phyloP scores from a whole-genome alignment of 2,329 filamentous ascomycete species.

The Nothopassalora personata region DNA sequence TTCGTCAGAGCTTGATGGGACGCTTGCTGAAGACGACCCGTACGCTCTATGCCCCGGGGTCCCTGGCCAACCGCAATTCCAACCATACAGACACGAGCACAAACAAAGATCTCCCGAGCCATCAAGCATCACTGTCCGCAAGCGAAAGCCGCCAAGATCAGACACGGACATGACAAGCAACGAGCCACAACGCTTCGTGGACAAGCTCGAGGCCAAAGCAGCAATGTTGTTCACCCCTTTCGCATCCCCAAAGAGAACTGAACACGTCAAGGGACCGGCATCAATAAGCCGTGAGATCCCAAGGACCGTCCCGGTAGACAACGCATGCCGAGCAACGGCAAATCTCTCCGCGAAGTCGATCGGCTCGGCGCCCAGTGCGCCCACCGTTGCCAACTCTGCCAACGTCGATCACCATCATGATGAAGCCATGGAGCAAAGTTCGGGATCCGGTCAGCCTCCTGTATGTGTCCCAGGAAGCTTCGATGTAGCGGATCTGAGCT shows the following conservation, averaged over 20 bases:
- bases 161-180: conserved; percentile 2
- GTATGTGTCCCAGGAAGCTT: neutral
- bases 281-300: neutral
- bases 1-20: neutral
- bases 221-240: conserved; percentile 2
- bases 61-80: neutral
- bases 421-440: neutral
- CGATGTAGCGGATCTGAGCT: conserved; percentile 10
- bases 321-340: conserved; percentile 8
- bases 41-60: neutral
- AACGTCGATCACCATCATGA: conserved; percentile 7
- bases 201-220: conserved; percentile 1
- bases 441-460: conserved; percentile 7
- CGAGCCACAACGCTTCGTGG: neutral
- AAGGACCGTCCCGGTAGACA: neutral
- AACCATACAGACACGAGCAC: conserved; percentile 1
- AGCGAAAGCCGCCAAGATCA: conserved; percentile 10
- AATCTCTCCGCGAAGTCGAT: neutral
- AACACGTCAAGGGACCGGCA: neutral
- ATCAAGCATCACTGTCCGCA: conserved; percentile 12
- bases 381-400: conserved; percentile 3
- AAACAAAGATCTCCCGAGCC: conserved; percentile 4
- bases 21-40: neutral
- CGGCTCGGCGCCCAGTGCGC: conserved; percentile 7
- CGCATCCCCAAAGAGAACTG: neutral